phyloP scores from a whole-genome alignment of 2,329 filamentous ascomycete species.

The Colletotrichum siamense region DNA sequence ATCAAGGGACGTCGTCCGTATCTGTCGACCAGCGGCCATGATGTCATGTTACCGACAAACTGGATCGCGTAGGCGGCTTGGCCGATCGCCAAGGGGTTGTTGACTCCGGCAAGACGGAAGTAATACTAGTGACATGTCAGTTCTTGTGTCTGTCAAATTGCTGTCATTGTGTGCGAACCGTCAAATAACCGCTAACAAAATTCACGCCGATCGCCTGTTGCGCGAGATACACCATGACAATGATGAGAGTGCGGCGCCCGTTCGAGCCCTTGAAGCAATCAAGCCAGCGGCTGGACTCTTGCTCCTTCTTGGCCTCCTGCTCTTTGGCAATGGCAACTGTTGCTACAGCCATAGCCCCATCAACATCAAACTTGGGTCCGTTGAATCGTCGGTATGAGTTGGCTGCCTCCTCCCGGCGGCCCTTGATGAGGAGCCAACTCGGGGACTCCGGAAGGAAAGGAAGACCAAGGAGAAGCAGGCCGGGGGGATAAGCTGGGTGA shows the following conservation, averaged over 20 bases:
- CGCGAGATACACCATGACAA: conserved; percentile 35
- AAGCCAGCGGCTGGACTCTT: conserved; percentile 26
- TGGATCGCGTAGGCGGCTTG: conserved; percentile 34
- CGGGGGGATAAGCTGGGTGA: conserved; percentile 34
- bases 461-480: conserved; percentile 26
- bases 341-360: conserved; percentile 25
- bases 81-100: conserved; percentile 30
- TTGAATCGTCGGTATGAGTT: conserved; percentile 29
- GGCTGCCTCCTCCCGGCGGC: conserved; percentile 22
- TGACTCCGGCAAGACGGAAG: conserved; percentile 32
- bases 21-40: conserved; percentile 34
- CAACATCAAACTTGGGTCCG: conserved; percentile 29
- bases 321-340: conserved; percentile 27
- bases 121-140: conserved; percentile 24
- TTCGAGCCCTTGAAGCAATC: conserved; percentile 33
- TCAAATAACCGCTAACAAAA: conserved; percentile 33
- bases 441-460: conserved; percentile 26
- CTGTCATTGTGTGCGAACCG: conserved; percentile 10
- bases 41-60: conserved; percentile 32
- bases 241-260: conserved; percentile 31
- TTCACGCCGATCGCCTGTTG: conserved; percentile 35
- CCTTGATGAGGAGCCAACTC: conserved; percentile 25
- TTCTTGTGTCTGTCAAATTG: background rate
- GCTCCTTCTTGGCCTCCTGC: conserved; percentile 26
- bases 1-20: conserved; percentile 34